Percentiles rank a stretch among this genome's conserved stretches.
Evolutionary conservation across 192 early-diverging fungal species (phyloP).

Genomic region (Polychytrium aggregatum): DNA sequence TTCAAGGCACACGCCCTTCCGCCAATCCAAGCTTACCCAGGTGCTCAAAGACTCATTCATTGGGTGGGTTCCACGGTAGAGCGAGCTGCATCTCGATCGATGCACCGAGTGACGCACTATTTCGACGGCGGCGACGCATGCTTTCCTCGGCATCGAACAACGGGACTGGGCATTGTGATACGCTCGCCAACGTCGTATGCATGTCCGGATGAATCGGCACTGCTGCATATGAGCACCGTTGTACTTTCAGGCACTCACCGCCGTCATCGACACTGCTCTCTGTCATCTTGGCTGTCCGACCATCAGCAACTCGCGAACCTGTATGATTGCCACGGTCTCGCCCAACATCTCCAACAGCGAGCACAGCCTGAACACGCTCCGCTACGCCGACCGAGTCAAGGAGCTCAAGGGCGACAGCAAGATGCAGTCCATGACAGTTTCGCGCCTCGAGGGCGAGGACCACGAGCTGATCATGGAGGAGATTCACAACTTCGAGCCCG

Average conservation of each 20-base stretch:
- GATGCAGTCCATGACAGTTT: slow-evolving; percentile 17
- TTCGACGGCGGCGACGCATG: no score
- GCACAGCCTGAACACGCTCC: slow-evolving; percentile 91
- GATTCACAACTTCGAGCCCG: slow-evolving; percentile 11
- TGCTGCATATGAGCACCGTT: no score
- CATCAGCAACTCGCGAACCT: slow-evolving; percentile 76
- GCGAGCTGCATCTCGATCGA: background rate
- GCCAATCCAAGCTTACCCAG: slow-evolving; percentile 95
- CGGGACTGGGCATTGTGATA: no score
- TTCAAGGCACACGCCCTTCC: slow-evolving; percentile 92
- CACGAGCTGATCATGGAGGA: slow-evolving; percentile 7
- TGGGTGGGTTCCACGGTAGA: slow-evolving; percentile 36
- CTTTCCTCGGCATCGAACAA: no score
- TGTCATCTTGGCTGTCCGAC: no score
- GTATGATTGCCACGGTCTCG: slow-evolving; percentile 98
- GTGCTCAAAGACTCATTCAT: slow-evolving; percentile 96
- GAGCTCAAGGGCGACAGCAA: slow-evolving; percentile 39
- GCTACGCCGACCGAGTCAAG: slow-evolving; percentile 85
- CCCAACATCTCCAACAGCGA: slow-evolving; percentile 92
- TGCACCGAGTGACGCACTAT: slow-evolving; percentile 1
- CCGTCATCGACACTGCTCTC: no score
- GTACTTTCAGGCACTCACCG: no score
- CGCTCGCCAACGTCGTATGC: no score
- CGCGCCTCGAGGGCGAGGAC: slow-evolving; percentile 5
- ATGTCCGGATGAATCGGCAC: no score